These are phyloP conservation scores for Zasmidium citrigriseum DNA, from an alignment of 2,329 filamentous ascomycete species.

Conservation along the genomic window DNA sequence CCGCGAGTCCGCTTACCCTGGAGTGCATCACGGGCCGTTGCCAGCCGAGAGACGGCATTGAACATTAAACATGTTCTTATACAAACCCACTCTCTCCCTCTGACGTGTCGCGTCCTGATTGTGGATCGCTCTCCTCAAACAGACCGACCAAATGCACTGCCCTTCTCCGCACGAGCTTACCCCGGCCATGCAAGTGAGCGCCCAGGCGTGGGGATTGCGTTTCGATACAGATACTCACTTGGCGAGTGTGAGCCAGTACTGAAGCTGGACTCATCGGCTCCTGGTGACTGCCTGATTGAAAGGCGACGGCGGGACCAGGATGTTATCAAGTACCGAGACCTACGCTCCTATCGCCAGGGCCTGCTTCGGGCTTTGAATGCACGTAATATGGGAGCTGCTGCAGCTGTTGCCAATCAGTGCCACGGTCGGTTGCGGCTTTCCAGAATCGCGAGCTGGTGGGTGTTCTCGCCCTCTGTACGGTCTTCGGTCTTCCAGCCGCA, in stretches of 20 bases:
- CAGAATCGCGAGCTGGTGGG: not conserved
- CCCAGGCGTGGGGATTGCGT: not conserved
- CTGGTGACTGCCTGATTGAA: not conserved
- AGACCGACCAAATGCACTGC: not conserved
- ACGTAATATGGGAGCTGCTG: not conserved
- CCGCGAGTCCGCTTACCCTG: not conserved
- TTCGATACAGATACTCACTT: not conserved
- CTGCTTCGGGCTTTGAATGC: not conserved
- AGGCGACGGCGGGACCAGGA: not conserved
- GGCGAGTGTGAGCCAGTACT: not conserved
- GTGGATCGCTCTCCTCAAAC: not conserved
- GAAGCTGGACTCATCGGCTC: not conserved
- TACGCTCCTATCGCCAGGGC: not conserved
- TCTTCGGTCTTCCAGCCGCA: not conserved
- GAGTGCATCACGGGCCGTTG: not conserved
- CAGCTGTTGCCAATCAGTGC: no score
- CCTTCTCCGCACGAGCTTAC: not conserved
- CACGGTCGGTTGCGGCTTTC: not conserved
- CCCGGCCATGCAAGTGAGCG: not conserved
- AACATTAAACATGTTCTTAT: not conserved
- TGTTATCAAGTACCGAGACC: not conserved
- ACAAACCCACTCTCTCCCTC: not conserved
- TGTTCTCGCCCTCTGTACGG: not conserved
- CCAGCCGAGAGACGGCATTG: not conserved
- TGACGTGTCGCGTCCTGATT: not conserved